A percentile compares a stretch with the other conserved stretches of the same genome.
Conservation (phyloP, 192 early-diverging fungal species). For the Thamnidium elegans region DNA sequence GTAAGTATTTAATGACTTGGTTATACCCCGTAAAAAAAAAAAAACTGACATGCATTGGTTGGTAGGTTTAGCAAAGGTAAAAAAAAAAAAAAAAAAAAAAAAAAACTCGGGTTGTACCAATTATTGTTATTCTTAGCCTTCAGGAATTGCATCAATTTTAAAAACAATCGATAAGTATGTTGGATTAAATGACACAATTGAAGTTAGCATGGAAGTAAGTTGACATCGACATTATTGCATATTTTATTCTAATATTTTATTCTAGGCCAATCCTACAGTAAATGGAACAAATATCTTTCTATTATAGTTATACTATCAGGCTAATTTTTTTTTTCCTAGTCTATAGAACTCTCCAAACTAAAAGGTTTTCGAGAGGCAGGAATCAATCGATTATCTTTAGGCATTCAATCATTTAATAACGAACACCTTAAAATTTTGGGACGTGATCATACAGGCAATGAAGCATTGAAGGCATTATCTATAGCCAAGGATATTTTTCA, state of each 20-base stretch:
- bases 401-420: slow-evolving; percentile 51
- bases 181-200: slow-evolving; percentile 30
- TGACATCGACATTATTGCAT: not conserved
- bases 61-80: slow-evolving; percentile 14
- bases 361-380: slow-evolving; percentile 39
- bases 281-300: not conserved
- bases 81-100: not conserved
- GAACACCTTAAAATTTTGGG: slow-evolving; percentile 36
- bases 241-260: slow-evolving; percentile 3
- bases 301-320: not conserved
- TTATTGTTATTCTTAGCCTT: slow-evolving; percentile 28
- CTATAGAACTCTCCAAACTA: slow-evolving; percentile 25
- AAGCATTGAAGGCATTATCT: slow-evolving; percentile 40
- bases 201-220: slow-evolving; percentile 55
- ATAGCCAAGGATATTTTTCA: slow-evolving; percentile 44
- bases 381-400: slow-evolving; percentile 51
- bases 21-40: not conserved
- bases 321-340: not conserved
- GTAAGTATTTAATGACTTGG: slow-evolving; percentile 20
- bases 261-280: slow-evolving; percentile 54
- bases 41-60: not conserved
- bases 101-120: slow-evolving; percentile 1
- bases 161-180: slow-evolving; percentile 31
- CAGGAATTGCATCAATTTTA: slow-evolving; percentile 38
- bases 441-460: slow-evolving; percentile 44